A percentile compares a stretch with the other conserved stretches of the same genome.
These are phyloP conservation scores for Arthrobotrys megalospora DNA, from an alignment of 2,329 filamentous ascomycete species.

Conservation along the genomic window DNA sequence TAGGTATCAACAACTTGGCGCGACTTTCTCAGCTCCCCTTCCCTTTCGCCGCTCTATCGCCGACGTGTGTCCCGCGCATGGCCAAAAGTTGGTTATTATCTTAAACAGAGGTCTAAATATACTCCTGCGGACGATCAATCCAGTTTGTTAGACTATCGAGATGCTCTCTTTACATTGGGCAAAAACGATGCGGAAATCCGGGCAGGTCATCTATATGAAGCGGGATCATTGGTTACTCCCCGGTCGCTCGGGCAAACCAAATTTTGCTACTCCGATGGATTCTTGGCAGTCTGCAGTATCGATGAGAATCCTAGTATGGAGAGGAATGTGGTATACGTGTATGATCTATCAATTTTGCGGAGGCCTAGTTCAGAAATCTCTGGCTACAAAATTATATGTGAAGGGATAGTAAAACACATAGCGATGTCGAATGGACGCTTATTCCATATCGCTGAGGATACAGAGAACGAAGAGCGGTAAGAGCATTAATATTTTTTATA, in stretches of 20 bases:
- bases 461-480: slow-evolving; percentile 13
- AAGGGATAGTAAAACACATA: slow-evolving; percentile 17
- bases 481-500: neutral
- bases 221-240: slow-evolving; percentile 8
- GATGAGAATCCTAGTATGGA: neutral
- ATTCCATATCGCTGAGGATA: slow-evolving; percentile 8
- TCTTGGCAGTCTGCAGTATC: slow-evolving; percentile 20
- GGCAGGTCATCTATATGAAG: slow-evolving; percentile 13
- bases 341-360: slow-evolving; percentile 25
- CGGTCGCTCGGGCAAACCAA: slow-evolving; percentile 14
- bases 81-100: neutral
- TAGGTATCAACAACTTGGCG: slow-evolving; percentile 25
- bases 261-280: slow-evolving; percentile 32
- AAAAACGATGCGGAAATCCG: slow-evolving; percentile 12
- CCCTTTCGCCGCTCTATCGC: neutral
- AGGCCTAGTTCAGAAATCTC: neutral
- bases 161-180: slow-evolving; percentile 8
- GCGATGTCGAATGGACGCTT: slow-evolving; percentile 4
- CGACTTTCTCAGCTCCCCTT: neutral
- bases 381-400: slow-evolving; percentile 13
- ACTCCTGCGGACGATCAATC: neutral
- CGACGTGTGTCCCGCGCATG: neutral
- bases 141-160: neutral
- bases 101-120: neutral
- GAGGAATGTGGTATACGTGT: slow-evolving; percentile 32